Percentiles rank a stretch among this genome's conserved stretches.
Evolutionary conservation across 2,329 filamentous ascomycete species (phyloP).

Genomic region (Botrytis tulipae): DNA sequence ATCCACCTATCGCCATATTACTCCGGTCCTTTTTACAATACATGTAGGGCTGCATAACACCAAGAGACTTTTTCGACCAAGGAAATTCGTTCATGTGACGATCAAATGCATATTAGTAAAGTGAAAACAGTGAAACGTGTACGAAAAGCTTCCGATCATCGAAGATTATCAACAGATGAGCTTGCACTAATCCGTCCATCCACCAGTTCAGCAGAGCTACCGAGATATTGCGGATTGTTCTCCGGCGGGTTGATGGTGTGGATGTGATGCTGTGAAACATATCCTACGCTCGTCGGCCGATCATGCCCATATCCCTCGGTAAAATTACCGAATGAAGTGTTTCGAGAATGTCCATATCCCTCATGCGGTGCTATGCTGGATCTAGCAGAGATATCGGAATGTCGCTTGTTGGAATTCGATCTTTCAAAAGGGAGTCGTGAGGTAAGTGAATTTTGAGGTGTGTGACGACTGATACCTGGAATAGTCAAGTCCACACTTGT

Average conservation of each 20-base stretch:
- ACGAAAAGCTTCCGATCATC: constrained; percentile 1
- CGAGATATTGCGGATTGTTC: constrained; percentile 47
- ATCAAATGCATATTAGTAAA: constrained; percentile 16
- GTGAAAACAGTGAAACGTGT: constrained; percentile 15
- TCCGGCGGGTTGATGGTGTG: constrained; percentile 52
- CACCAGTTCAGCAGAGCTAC: constrained; percentile 57
- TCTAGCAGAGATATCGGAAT: constrained; percentile 50
- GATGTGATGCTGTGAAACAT: constrained; percentile 57
- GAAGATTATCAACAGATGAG: constrained; percentile 29
- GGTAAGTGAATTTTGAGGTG: constrained; percentile 31
- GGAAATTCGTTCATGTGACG: constrained; percentile 21
- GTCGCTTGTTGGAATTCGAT: constrained; percentile 51
- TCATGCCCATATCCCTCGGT: constrained; percentile 45
- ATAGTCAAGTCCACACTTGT: constrained; percentile 28
- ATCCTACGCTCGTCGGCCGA: constrained; percentile 54
- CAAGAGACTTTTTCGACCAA: constrained; percentile 22
- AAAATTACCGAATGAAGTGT: constrained; percentile 28
- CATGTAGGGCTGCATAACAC: constrained; percentile 17
- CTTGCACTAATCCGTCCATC: constrained; percentile 39
- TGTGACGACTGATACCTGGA: constrained; percentile 24
- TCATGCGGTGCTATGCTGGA: constrained; percentile 51
- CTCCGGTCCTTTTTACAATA: constrained; percentile 21
- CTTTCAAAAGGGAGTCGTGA: constrained; percentile 55
- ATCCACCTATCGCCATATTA: constrained; percentile 14
- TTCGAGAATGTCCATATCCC: constrained; percentile 43